Evolutionary conservation across 495 filamentous ascomycete genomes (phyloP).

Genomic region (Penicillium verhagenii): DNA sequence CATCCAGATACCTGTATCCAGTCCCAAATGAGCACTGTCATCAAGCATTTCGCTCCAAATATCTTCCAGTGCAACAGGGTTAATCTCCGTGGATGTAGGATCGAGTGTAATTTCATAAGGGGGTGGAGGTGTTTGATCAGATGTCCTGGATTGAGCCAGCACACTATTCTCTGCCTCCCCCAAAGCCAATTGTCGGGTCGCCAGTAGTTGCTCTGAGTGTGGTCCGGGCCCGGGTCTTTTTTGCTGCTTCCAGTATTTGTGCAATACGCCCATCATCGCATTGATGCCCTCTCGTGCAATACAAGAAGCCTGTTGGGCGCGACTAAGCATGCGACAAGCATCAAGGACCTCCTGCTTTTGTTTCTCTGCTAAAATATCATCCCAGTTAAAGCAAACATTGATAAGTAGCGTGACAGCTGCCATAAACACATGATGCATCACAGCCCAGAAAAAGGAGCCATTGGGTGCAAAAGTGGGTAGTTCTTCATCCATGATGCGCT

Average conservation of each 20-base stretch:
- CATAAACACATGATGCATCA: constrained; percentile 49
- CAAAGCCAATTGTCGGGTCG: background rate
- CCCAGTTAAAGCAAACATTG: constrained; percentile 46
- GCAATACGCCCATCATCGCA: constrained; percentile 38
- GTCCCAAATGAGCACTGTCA: constrained; percentile 20
- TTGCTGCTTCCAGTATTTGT: constrained; percentile 31
- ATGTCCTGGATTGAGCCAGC: too few species aligned
- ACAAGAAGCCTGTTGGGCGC: constrained; percentile 32
- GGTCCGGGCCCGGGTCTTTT: constrained; percentile 5
- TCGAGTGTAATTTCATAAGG: background rate
- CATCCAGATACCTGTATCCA: constrained; percentile 32
- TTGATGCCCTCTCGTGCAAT: constrained; percentile 34
- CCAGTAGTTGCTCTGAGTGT: background rate
- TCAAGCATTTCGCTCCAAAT: constrained; percentile 39
- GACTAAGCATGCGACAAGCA: constrained; percentile 45
- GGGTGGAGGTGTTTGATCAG: too few species aligned
- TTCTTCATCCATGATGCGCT: constrained; percentile 41
- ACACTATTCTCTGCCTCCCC: background rate
- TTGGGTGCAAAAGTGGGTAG: constrained; percentile 25
- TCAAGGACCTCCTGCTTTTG: constrained; percentile 41
- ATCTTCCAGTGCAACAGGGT: constrained; percentile 26
- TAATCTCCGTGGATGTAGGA: background rate
- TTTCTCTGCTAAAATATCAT: constrained; percentile 41
- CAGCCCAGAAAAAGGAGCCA: constrained; percentile 32
- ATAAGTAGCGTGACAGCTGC: constrained; percentile 46